Base-by-base conservation (phyloP, 1,284 basidiomycete genomes). In the Sanghuangporus baumii region DNA sequence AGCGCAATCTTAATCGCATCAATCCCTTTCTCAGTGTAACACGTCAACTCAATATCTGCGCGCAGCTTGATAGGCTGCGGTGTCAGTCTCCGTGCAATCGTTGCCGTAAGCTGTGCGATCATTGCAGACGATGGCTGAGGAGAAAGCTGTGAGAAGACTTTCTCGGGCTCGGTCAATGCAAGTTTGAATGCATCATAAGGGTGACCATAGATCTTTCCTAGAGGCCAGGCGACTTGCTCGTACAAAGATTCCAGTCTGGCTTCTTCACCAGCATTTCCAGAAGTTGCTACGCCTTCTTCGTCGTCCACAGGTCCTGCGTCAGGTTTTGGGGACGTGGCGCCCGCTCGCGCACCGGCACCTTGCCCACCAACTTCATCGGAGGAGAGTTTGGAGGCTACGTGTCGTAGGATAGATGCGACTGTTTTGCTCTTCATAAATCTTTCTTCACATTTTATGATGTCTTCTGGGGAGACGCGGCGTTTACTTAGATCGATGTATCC, bases 401-500 rank as follows among this genome's bases (percentile, higher is more conserved):
- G 94, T 31, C 93, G 87, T 75, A 97, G 87, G 74, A 98, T 97
- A 14, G 93, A 95, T 60, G 93, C 89, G 50, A 96, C 94, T 3
- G 93, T 89, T 78, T 97, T 97, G 50, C 94, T 95, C 79, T 99
- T 99, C 84, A 96, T 96, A 78, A 94, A 99, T 59, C 94, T 89
- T 73, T 98, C 96, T 76, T 99, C 97, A 78, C 97, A 99, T 80
- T 98, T 98, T 57, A 91, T 87, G 70, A 99, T 96, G 75, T 99
- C 96, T 75, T 99, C 97, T 9, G 96, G 92, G 9, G 96, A 98
- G n/a, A 99, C 96, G 71, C 97, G 91, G 70, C 97, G 90, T 82
- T 99, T 99, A 59, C 96, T 98, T 46, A 99, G 81, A 84, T 99
- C 96, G 72, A 99, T 99, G 79, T 99, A 99, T 18, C 96, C 94